Conservation (phyloP, 768 basidiomycete genomes). For the Scleroderma citrinum region DNA sequence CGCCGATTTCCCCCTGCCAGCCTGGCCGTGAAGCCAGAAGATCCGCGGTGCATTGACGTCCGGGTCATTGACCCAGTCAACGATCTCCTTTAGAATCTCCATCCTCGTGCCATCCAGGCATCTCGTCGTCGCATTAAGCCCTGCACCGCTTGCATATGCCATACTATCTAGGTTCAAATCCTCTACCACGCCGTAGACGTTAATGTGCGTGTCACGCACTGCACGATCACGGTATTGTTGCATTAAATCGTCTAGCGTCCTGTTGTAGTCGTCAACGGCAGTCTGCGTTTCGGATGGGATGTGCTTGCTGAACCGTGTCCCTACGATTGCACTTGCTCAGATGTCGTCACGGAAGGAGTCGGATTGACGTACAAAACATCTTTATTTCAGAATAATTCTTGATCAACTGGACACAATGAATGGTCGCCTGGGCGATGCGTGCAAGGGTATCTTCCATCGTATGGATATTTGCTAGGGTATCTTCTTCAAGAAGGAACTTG, state of each 20-base stretch:
- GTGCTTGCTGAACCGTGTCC: not conserved
- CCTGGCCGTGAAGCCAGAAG: not conserved
- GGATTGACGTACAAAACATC: not conserved
- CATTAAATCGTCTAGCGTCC: not conserved
- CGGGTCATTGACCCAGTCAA: not conserved
- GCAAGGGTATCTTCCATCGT: not conserved
- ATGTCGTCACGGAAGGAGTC: not conserved
- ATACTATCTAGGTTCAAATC: not conserved
- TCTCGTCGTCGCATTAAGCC: not conserved
- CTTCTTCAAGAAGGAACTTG: not conserved
- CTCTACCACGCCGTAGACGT: not conserved
- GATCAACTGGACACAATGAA: not conserved
- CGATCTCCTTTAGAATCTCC: not conserved
- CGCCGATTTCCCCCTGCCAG: not conserved
- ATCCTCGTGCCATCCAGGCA: not conserved
- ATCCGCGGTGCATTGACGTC: not conserved
- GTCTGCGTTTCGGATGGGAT: not conserved
- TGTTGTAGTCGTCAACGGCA: not conserved
- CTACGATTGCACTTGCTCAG: not conserved
- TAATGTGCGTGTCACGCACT: not conserved
- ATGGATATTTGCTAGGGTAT: not conserved
- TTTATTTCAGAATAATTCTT: not conserved
- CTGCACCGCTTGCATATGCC: not conserved
- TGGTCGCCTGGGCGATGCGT: not conserved
- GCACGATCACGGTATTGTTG: not conserved